phyloP scores from a whole-genome alignment of 768 basidiomycete genomes.

The Kwoniella bestiolae region DNA sequence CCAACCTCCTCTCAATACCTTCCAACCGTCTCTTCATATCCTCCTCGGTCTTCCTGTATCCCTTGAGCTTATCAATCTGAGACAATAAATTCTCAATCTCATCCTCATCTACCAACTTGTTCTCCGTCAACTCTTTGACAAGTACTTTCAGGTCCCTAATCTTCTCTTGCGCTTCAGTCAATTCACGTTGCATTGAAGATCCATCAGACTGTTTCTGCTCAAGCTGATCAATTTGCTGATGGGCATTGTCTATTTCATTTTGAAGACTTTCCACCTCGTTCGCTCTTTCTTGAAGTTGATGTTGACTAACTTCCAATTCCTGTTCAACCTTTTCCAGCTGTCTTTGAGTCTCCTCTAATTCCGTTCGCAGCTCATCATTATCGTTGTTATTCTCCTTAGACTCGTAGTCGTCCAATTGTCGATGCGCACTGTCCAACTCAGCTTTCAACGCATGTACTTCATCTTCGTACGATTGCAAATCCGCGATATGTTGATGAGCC shows the following conservation, averaged over 20 bases:
- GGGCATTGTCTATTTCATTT: neutral
- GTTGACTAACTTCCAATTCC: neutral
- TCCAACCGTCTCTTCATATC: conserved; percentile 67
- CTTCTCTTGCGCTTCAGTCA: conserved; percentile 15
- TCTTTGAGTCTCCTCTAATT: conserved; percentile 10
- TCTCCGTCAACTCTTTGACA: conserved; percentile 53
- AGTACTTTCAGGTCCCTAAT: conserved; percentile 50
- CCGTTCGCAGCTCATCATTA: conserved; percentile 3
- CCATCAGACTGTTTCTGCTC: neutral
- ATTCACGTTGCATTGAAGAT: neutral
- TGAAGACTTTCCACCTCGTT: neutral
- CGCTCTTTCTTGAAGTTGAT: neutral
- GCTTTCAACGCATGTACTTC: conserved; percentile 18
- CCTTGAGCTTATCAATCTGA: conserved; percentile 61
- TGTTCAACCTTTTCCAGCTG: neutral
- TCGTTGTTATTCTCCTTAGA: neutral
- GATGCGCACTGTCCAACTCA: conserved; percentile 23
- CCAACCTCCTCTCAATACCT: conserved; percentile 32
- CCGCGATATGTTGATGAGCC: neutral
- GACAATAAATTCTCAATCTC: conserved; percentile 56
- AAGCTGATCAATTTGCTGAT: neutral
- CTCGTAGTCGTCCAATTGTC: conserved; percentile 6
- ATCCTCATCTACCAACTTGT: conserved; percentile 60
- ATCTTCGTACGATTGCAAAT: conserved; percentile 1
- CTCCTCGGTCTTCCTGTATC: conserved; percentile 60